Base-by-base conservation (phyloP, 164 flowering plant genomes). In the Litsea cubeba region DNA sequence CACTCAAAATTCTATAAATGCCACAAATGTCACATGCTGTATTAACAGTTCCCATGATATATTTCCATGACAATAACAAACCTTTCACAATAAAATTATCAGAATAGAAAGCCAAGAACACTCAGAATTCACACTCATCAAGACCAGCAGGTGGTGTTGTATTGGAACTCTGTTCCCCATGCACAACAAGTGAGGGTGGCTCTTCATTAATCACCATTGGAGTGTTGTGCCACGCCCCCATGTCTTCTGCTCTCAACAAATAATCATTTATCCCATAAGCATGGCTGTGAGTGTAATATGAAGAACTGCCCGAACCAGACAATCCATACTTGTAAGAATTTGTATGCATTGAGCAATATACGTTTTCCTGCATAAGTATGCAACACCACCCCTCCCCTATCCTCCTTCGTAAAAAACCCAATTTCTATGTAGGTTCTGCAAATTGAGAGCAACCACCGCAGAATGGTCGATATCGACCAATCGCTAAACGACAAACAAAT, bases 311-410 rank as follows among this genome's bases (percentile, higher is more conserved):
- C 60, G 85, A 76, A 66, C 88, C 92, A 70, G 87, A 80, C 26
- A 70, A 58, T 32, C 89, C 94, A 81, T 80, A 86, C 77, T 94
- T 92, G 79, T 90, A 87, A 51, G 82, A 77, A 76, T 79, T 86
- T 22, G 87, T 69, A 81, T 82, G 80, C 70, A 73, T 82, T 57
- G 87, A 79, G 58, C 97, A 87, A 65, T 89, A 86, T 3, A 81
- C 78, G 72, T 75, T 78, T 62, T 89, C 95, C 98, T 91, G 85
- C 85, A 84, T 62, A 79, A n/a, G n/a, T n/a, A n/a, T n/a, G n/a
- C n/a, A n/a, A n/a, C n/a, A n/a, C n/a, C n/a, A n/a, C n/a, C n/a
- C n/a, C n/a, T n/a, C n/a, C n/a, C n/a, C n/a, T n/a, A n/a, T n/a
- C n/a, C n/a, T n/a, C n/a, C n/a, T n/a, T n/a, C n/a, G n/a, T n/a